A percentile compares a stretch with the other conserved stretches of the same genome.
These are phyloP conservation scores for Hypoxylon crocopeplum DNA, from an alignment of 495 filamentous ascomycete genomes.

Conservation along the genomic window DNA sequence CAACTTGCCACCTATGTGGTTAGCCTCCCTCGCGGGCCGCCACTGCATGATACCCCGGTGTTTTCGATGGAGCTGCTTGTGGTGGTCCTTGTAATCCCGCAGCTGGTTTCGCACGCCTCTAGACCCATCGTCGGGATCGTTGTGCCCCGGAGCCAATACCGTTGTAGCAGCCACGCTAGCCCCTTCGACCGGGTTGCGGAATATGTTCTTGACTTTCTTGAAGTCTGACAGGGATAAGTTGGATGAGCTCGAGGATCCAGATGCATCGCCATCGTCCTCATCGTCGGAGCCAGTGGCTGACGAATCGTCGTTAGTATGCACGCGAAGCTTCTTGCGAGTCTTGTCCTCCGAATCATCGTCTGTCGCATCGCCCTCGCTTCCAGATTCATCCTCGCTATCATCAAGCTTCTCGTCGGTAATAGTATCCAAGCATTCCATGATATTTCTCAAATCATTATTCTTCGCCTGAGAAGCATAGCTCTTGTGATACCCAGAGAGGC, in stretches of 20 bases:
- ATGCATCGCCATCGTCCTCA: conserved; percentile 20
- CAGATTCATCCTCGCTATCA: conserved; percentile 47
- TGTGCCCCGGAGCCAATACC: conserved; percentile 38
- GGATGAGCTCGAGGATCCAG: conserved; percentile 46
- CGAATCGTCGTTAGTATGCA: conserved; percentile 46
- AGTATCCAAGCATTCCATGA: conserved; percentile 68
- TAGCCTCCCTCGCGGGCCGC: conserved; percentile 65
- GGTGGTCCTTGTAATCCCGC: conserved; percentile 62
- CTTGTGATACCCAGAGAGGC: conserved; percentile 63
- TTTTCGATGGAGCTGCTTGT: conserved; percentile 65
- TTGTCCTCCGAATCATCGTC: conserved; percentile 40
- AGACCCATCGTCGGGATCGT: conserved; percentile 43
- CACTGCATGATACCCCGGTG: conserved; percentile 75
- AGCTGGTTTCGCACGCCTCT: conserved; percentile 51
- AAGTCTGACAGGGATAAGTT: conserved; percentile 26
- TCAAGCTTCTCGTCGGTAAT: conserved; percentile 60
- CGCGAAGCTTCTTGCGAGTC: conserved; percentile 40
- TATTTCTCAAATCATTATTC: conserved; percentile 57
- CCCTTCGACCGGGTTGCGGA: conserved; percentile 44
- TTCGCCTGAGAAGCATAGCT: conserved; percentile 53
- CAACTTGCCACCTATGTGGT: conserved; percentile 65
- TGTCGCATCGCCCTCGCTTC: conserved; percentile 42
- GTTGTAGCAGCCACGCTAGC: conserved; percentile 25
- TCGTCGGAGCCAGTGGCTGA: conserved; percentile 35
- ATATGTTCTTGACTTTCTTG: conserved; percentile 42